Conservation (phyloP, 495 filamentous ascomycete genomes). For the Echria macrotheca region DNA sequence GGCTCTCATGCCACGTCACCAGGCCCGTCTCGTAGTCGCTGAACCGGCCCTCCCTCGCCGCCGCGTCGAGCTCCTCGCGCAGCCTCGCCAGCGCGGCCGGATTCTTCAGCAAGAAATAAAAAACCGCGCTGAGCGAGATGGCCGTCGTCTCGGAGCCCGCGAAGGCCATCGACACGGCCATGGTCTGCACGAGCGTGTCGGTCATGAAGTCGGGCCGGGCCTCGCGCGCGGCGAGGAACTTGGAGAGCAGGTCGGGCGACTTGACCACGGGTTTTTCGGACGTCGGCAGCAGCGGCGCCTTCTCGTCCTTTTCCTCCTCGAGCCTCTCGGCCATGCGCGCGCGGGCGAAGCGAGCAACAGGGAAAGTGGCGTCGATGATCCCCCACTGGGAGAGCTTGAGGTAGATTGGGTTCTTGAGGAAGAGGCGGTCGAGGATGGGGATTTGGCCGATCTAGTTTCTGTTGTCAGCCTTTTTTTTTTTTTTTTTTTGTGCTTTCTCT, state of each 20-base stretch:
- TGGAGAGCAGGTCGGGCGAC: slow-evolving; percentile 56
- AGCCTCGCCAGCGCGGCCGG: slow-evolving; percentile 40
- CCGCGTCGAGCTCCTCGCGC: slow-evolving; percentile 49
- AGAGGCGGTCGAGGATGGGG: slow-evolving; percentile 54
- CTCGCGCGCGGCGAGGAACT: slow-evolving; percentile 53
- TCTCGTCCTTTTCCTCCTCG: slow-evolving; percentile 26
- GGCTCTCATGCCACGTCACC: slow-evolving; percentile 55
- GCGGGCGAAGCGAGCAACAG: slow-evolving; percentile 57
- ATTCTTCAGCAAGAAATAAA: slow-evolving; percentile 60
- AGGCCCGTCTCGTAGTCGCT: slow-evolving; percentile 47
- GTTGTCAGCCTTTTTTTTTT: too few species aligned
- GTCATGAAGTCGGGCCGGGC: slow-evolving; percentile 63
- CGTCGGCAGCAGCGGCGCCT: slow-evolving; percentile 33
- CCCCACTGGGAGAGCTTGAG: slow-evolving; percentile 45
- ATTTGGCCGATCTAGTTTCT: slow-evolving; percentile 50
- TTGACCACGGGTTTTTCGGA: slow-evolving; percentile 32
- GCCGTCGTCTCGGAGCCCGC: slow-evolving; percentile 60
- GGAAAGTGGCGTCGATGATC: slow-evolving; percentile 51
- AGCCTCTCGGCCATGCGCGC: slow-evolving; percentile 51
- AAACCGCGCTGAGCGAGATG: slow-evolving; percentile 55
- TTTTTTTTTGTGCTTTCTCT: too few species aligned
- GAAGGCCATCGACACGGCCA: slow-evolving; percentile 62
- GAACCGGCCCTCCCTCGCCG: slow-evolving; percentile 42
- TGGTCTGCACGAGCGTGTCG: slow-evolving; percentile 56
- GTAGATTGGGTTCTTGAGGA: slow-evolving; percentile 57